Conservation (phyloP, 2,329 filamentous ascomycete genomes). For the Aureobasidium lini region DNA sequence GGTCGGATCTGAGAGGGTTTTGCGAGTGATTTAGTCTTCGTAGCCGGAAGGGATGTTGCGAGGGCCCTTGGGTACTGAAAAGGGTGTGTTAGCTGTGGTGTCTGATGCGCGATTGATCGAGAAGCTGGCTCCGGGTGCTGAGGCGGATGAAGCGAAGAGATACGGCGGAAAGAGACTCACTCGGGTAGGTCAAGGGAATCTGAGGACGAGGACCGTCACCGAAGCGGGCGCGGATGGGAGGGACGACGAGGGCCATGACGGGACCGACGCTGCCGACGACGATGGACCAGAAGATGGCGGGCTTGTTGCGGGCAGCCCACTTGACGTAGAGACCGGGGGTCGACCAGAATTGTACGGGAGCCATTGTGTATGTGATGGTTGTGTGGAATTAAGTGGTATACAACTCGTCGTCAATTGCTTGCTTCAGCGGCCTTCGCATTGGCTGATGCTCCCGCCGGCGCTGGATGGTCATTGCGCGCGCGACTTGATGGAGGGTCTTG, state of each 20-base stretch:
- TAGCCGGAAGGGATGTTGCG: slow-evolving; percentile 39
- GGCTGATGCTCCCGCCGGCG: not conserved
- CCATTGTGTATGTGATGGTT: slow-evolving; percentile 44
- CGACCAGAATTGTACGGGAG: slow-evolving; percentile 73
- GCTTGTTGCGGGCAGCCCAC: slow-evolving; percentile 82
- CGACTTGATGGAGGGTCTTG: not conserved
- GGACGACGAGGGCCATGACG: slow-evolving; percentile 59
- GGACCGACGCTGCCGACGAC: slow-evolving; percentile 68
- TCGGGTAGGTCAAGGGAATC: slow-evolving; percentile 85
- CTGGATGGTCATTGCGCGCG: not conserved
- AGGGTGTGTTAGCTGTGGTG: not conserved
- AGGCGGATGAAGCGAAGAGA: not conserved
- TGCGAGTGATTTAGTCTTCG: slow-evolving; percentile 32
- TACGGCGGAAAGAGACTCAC: slow-evolving; percentile 49
- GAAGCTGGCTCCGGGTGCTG: not conserved
- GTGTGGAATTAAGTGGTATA: slow-evolving; percentile 18
- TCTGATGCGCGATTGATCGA: not conserved
- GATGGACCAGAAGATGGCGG: slow-evolving; percentile 84
- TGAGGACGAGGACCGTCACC: slow-evolving; percentile 66
- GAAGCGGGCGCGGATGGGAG: slow-evolving; percentile 62
- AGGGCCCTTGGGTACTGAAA: slow-evolving; percentile 40
- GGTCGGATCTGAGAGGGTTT: not conserved
- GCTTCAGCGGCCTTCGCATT: not conserved
- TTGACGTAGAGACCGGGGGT: slow-evolving; percentile 75
- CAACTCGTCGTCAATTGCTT: slow-evolving; percentile 3